A percentile compares a stretch with the other conserved stretches of the same genome.
Evolutionary conservation across 208 protist species (phyloP).

Genomic region (Wallacemonas sp.): DNA sequence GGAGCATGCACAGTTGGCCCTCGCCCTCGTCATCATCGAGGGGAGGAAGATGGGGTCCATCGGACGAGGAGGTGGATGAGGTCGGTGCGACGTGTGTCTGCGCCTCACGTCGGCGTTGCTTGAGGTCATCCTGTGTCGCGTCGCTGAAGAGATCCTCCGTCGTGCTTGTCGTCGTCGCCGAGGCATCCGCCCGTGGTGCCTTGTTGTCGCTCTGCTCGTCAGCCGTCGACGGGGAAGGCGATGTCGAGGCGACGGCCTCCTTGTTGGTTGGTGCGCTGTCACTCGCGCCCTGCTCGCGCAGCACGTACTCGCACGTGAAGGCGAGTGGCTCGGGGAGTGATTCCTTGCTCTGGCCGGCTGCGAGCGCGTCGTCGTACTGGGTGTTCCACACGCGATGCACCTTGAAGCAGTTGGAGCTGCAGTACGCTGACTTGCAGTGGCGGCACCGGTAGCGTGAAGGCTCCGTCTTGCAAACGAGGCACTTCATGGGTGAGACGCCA

Average conservation of each 20-base stretch:
- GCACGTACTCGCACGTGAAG: constrained; percentile 4
- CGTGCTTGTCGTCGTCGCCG: neutral
- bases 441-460: constrained; percentile 55
- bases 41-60: neutral
- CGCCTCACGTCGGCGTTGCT: constrained; percentile 6
- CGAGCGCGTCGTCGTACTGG: constrained; percentile 18
- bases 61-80: neutral
- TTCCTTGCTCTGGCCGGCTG: neutral
- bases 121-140: constrained; percentile 1
- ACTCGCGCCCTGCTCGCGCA: neutral
- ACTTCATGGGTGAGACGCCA: constrained; percentile 37
- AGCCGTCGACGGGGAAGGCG: neutral
- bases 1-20: constrained; percentile 52
- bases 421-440: constrained; percentile 63
- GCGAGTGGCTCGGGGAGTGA: neutral
- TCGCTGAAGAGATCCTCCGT: constrained; percentile 14
- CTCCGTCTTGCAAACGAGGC: constrained; percentile 51
- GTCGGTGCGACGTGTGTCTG: neutral
- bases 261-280: neutral
- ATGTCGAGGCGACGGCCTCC: too few species aligned
- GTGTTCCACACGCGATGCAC: constrained; percentile 33
- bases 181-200: neutral
- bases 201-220: neutral
- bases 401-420: constrained; percentile 61
- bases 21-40: constrained; percentile 18